Percentiles rank a stretch among this genome's conserved stretches.
Conservation (phyloP, 768 basidiomycete species). For the Postia placenta region DNA sequence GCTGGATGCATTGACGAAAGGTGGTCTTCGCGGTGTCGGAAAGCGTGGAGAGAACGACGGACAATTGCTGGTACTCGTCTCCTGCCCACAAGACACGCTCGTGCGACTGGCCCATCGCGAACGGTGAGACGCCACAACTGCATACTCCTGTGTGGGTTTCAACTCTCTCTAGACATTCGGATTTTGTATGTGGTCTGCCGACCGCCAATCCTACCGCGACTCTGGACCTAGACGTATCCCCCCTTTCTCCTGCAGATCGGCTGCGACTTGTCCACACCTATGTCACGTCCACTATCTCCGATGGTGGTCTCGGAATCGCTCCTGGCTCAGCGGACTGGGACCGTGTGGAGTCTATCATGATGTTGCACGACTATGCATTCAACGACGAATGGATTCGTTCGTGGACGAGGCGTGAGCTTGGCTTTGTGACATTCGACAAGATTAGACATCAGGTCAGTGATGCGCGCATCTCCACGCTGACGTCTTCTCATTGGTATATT, state of each 20-base stretch:
- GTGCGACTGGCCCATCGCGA: constrained; percentile 65
- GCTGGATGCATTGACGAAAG: constrained; percentile 50
- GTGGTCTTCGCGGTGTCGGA: constrained; percentile 67
- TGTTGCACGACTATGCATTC: constrained; percentile 78
- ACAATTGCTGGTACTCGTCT: constrained; percentile 71
- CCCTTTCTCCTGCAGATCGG: constrained; percentile 68
- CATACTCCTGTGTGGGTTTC: no score
- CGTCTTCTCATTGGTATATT: constrained; percentile 8
- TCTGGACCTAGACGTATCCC: constrained; percentile 35
- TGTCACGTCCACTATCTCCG: constrained; percentile 61
- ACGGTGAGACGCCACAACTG: constrained; percentile 43
- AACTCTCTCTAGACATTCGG: constrained; percentile 48
- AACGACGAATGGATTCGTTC: constrained; percentile 73
- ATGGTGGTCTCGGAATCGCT: constrained; percentile 81
- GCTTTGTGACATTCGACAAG: constrained; percentile 56
- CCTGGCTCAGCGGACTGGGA: constrained; percentile 71
- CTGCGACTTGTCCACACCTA: constrained; percentile 72
- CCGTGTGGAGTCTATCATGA: constrained; percentile 74
- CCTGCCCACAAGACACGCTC: constrained; percentile 58
- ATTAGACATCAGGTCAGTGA: constrained; percentile 66
- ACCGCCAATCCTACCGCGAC: constrained; percentile 38
- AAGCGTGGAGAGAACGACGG: constrained; percentile 72
- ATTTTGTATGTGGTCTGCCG: constrained; percentile 74
- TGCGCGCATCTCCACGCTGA: neutral
- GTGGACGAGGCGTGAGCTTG: constrained; percentile 65